Evolutionary conservation across 805 yeast genomes (phyloP).

Genomic region (Metschnikowia noctiluminum): DNA sequence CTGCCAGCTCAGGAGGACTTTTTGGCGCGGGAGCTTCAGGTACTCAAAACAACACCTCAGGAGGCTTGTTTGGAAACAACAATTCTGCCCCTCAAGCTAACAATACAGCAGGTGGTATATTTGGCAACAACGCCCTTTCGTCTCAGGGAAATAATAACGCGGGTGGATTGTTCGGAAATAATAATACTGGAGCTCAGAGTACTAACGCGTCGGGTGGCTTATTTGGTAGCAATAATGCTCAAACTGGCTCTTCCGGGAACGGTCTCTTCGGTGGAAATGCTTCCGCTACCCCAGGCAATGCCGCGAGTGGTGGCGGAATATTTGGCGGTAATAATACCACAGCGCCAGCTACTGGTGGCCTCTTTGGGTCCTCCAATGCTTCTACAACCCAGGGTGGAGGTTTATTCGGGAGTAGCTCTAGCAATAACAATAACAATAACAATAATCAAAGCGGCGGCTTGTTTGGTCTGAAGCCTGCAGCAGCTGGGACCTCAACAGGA

Average conservation of each 20-base stretch:
- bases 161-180: conserved; percentile 13
- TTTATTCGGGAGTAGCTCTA: conserved; percentile 6
- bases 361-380: conserved; percentile 28
- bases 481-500: conserved; percentile 6
- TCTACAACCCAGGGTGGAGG: conserved; percentile 11
- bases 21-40: background rate
- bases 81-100: background rate
- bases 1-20: background rate
- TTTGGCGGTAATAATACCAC: conserved; percentile 19
- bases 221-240: conserved; percentile 10
- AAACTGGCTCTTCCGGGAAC: background rate
- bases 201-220: conserved; percentile 10
- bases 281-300: background rate
- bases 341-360: conserved; percentile 29
- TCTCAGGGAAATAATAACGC: background rate
- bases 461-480: conserved; percentile 10
- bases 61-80: conserved; percentile 1
- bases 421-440: background rate
- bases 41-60: background rate
- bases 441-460: conserved; percentile 3
- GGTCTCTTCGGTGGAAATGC: conserved; percentile 8
- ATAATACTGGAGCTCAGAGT: conserved; percentile 6
- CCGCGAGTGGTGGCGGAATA: conserved; percentile 13
- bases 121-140: background rate
- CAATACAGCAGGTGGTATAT: background rate